These are phyloP conservation scores for Garcia nutans DNA, from an alignment of 345 rosid genomes.

Conservation along the genomic window DNA sequence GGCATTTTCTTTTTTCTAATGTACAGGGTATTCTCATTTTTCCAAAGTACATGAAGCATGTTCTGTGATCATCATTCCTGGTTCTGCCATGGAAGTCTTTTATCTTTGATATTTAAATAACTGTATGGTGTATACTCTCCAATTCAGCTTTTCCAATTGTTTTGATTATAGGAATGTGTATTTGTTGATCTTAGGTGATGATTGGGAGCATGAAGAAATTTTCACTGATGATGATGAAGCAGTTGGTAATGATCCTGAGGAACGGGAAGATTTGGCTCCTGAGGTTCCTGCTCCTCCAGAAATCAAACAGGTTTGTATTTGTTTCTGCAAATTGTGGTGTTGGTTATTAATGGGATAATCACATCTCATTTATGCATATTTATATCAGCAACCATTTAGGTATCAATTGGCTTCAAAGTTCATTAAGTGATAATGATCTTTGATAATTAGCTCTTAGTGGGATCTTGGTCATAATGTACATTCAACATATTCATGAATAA, in stretches of 20 bases:
- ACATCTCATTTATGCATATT: background rate
- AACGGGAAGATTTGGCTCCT: conserved; percentile 89
- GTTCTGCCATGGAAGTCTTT: background rate
- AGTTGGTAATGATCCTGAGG: conserved; percentile 86
- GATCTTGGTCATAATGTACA: background rate
- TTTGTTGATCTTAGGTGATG: conserved; percentile 64
- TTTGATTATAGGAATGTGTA: background rate
- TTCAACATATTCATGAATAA: background rate
- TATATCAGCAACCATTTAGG: background rate
- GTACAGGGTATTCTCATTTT: background rate
- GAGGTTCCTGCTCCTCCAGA: conserved; percentile 97
- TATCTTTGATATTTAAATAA: background rate
- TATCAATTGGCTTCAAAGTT: background rate
- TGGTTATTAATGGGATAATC: background rate
- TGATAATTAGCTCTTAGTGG: background rate
- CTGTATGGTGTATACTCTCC: background rate
- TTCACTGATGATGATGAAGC: conserved; percentile 99
- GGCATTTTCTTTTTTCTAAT: background rate
- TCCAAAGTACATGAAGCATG: background rate
- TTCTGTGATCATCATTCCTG: background rate
- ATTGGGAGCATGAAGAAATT: conserved; percentile 99
- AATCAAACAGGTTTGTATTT: conserved; percentile 68
- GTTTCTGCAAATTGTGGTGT: conserved; percentile 3
- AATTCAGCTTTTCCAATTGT: background rate
- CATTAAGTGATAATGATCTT: background rate